These are phyloP conservation scores for Leccinum angustisporum DNA, from an alignment of 1,284 basidiomycete genomes.

Conservation along the genomic window DNA sequence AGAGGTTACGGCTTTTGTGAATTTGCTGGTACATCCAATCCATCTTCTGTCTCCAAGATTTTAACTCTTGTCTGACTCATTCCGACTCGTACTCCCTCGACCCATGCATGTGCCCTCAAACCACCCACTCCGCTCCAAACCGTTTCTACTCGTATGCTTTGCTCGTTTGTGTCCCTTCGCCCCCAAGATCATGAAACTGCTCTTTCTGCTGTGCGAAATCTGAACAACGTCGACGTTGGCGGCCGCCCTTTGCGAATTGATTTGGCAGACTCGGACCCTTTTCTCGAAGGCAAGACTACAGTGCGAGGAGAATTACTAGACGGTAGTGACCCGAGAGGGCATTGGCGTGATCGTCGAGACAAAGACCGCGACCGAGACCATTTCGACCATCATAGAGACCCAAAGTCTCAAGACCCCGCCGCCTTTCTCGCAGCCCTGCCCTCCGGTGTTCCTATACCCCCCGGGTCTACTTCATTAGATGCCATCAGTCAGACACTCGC, in stretches of 20 bases:
- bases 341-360: conserved; percentile 51
- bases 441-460: conserved; percentile 73
- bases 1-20: conserved; percentile 98
- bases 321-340: conserved; percentile 47
- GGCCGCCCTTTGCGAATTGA: conserved; percentile 86
- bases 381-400: conserved; percentile 28
- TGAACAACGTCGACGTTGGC: conserved; percentile 80
- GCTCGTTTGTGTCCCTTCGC: conserved; percentile 6
- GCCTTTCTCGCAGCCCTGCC: conserved; percentile 71
- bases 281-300: conserved; percentile 63
- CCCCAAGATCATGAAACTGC: conserved; percentile 86
- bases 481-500: conserved; percentile 88
- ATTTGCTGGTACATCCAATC: conserved; percentile 78
- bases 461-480: conserved; percentile 80
- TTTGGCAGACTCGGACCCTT: conserved; percentile 62
- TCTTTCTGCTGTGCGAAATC: conserved; percentile 79
- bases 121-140: conserved; percentile 6
- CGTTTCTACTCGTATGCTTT: conserved; percentile 16
- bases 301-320: conserved; percentile 47
- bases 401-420: conserved; percentile 41
- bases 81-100: conserved; percentile 24
- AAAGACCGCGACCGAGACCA: conserved; percentile 31
- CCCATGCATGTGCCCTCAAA: conserved; percentile 12
- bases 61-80: conserved; percentile 41
- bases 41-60: conserved; percentile 30